Evolutionary conservation across 2,329 filamentous ascomycete genomes (phyloP), one percentile per base, ranked within the genome.

Genomic region (Drechmeria coniospora): DNA sequence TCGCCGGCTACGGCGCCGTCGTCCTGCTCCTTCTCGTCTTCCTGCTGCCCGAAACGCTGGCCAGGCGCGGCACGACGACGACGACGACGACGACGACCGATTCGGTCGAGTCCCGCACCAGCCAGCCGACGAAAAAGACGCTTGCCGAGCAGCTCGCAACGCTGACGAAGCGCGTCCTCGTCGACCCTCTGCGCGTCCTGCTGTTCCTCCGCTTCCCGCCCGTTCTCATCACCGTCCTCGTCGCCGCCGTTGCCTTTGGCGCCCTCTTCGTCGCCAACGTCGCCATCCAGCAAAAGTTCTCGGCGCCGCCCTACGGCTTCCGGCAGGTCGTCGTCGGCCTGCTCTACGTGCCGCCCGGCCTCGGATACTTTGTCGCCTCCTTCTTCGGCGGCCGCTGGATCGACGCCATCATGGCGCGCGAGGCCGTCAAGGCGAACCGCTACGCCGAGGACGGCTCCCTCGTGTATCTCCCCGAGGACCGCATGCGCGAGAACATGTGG

Each of bases 401-500:
- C 40, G 82, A 92, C 47, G 54, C 52, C 12, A 87, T 90, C 50
- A 90, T 90, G 82, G 62, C 68, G 18, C 68, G 78, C 13, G 76
- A 82, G 49, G 82, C 82, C 1, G 57, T 56, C n/a, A 74, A 65
- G 36, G 79, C 77, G 0, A 70, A 69, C 9, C 61, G 79, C 15
- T 78, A 75, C 41, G 78, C 82, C 38, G 65, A 63, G 20, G 51
- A 68, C 21, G 80, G 79, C 10, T 66, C 64, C 32, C 57, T 82
- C 13, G 55, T 81, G 8, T 78, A 72, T 43, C 59, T 71, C 2
- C 82, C 82, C 0, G 82, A 90, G 51, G 82, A 92, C 48, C 68
- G 82, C 9, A 80, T 90, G 69, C 63, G 74, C 23, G 78, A 87
- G 45, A 90, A 92, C 45, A 77, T 78, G 3, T 87, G 76, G 76